A percentile compares a stretch with the other conserved stretches of the same genome.
These are phyloP conservation scores for Perkinsus olseni DNA, from an alignment of 169 alveolate species.

Conservation along the genomic window DNA sequence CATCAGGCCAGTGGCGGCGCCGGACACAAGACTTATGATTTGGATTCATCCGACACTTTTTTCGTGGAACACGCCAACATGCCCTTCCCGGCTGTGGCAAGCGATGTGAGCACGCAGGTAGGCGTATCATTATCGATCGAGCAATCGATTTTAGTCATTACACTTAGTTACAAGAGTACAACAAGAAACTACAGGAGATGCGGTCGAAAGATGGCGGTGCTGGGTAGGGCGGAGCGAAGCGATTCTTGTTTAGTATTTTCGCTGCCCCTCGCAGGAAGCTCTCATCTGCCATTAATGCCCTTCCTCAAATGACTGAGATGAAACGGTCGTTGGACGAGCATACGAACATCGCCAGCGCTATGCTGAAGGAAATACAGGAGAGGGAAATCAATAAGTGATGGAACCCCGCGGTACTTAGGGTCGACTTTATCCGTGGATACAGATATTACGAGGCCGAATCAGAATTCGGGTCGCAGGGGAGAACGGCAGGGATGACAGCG, in stretches of 20 bases:
- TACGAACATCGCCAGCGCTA: slow-evolving; percentile 45
- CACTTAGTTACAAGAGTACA: slow-evolving; percentile 10
- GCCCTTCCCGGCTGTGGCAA: neutral
- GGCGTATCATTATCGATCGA: neutral
- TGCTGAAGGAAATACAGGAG: slow-evolving; percentile 29
- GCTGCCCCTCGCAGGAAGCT: neutral
- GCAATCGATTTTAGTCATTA: neutral
- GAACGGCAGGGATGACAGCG: neutral
- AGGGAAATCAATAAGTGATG: slow-evolving; percentile 25
- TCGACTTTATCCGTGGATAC: slow-evolving; percentile 1
- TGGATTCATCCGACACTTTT: slow-evolving; percentile 16
- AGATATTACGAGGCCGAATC: slow-evolving; percentile 9
- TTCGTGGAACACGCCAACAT: neutral
- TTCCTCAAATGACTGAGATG: slow-evolving; percentile 46
- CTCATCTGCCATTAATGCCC: slow-evolving; percentile 32
- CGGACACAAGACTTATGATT: slow-evolving; percentile 28
- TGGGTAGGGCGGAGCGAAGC: neutral
- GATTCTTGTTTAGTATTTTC: neutral
- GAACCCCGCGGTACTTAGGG: neutral
- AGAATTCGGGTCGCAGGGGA: neutral
- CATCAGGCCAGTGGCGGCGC: neutral
- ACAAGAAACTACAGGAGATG: slow-evolving; percentile 1
- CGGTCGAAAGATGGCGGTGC: neutral
- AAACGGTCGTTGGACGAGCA: slow-evolving; percentile 45
- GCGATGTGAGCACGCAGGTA: neutral